Conservation (phyloP, 768 basidiomycete species). For the Porphyrellus cyaneotinctus region DNA sequence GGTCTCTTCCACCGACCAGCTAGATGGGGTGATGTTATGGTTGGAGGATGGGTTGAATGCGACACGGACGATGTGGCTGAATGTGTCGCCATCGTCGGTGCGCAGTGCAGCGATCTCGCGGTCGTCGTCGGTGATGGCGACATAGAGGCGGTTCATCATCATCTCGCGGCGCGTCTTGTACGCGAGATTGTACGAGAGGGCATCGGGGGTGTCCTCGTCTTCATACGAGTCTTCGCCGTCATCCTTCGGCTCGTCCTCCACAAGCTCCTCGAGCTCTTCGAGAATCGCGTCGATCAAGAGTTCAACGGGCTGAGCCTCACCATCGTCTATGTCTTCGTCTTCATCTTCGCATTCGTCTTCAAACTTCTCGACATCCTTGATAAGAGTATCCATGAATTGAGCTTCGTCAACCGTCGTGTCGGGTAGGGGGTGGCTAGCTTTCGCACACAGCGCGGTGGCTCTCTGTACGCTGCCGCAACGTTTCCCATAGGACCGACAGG, state of each 20-base stretch:
- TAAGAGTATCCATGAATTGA: too few relatives aligned
- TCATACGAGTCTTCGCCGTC: background rate
- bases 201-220: background rate
- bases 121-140: slow-evolving; percentile 4
- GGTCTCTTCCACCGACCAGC: background rate
- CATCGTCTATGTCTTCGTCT: too few relatives aligned
- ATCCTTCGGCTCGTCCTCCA: background rate
- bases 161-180: background rate
- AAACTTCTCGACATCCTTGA: background rate
- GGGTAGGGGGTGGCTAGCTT: too few relatives aligned
- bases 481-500: too few relatives aligned
- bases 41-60: background rate
- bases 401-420: too few relatives aligned
- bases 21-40: background rate
- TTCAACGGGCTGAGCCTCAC: background rate
- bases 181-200: background rate
- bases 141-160: background rate
- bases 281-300: background rate
- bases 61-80: slow-evolving; percentile 3
- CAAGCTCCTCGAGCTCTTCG: background rate
- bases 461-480: too few relatives aligned
- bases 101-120: slow-evolving; percentile 2
- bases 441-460: too few relatives aligned
- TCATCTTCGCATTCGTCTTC: background rate
- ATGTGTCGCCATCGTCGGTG: background rate